Evolutionary conservation across 169 alveolate genomes (phyloP).

Genomic region (Plasmodium knowlesi): DNA sequence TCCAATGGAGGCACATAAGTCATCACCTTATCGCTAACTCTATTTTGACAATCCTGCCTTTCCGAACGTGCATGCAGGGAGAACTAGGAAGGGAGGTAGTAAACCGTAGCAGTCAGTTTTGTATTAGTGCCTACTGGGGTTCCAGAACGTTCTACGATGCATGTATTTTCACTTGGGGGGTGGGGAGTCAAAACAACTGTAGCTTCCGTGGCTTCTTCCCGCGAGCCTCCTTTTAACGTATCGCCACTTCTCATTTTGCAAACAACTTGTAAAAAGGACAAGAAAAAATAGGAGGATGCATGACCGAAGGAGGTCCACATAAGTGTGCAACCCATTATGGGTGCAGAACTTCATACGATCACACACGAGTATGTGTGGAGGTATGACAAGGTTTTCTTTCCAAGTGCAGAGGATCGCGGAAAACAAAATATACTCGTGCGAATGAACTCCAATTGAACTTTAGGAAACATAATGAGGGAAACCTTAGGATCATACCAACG

Average conservation of each 20-base stretch:
- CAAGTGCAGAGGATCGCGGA: not conserved
- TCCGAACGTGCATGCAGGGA: not conserved
- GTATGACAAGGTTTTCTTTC: not conserved
- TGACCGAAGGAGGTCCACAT: not conserved
- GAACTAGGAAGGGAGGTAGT: not conserved
- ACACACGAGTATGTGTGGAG: not conserved
- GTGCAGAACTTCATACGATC: not conserved
- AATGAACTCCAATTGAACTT: not conserved
- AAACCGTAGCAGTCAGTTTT: not conserved
- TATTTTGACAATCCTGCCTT: not conserved
- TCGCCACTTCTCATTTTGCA: not conserved
- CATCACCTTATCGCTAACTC: not conserved
- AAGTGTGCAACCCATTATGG: not conserved
- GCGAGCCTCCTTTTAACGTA: not conserved
- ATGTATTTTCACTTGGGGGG: not conserved
- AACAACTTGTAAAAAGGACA: not conserved
- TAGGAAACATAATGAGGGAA: not conserved
- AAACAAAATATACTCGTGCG: not conserved
- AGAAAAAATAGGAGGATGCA: not conserved
- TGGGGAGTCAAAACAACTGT: not conserved
- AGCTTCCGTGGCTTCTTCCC: not conserved
- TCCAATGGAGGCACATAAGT: not conserved
- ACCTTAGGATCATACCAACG: not conserved
- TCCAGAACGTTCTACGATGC: not conserved
- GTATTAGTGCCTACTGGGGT: not conserved